Evolutionary conservation across 164 flowering plant genomes (phyloP).

Genomic region (Euptelea pleiosperma): DNA sequence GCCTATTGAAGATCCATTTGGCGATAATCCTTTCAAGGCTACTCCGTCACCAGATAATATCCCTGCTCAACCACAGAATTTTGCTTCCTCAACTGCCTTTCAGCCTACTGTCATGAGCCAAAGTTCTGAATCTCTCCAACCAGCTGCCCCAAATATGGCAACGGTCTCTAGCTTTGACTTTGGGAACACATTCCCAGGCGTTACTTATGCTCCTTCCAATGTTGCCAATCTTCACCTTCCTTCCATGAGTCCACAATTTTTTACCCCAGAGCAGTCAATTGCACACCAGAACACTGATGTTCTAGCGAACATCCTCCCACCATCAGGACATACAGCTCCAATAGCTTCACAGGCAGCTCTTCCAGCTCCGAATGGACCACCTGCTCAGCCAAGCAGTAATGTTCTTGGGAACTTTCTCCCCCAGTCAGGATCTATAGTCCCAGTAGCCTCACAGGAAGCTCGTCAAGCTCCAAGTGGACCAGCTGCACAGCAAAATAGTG

Average conservation of each 20-base stretch:
- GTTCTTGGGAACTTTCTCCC: conserved; percentile 19
- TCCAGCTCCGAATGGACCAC: conserved; percentile 28
- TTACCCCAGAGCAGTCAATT: conserved; percentile 35
- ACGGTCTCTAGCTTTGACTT: conserved; percentile 32
- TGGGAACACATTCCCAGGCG: conserved; percentile 46
- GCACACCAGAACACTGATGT: conserved; percentile 49
- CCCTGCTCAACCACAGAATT: conserved; percentile 31
- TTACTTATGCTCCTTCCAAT: conserved; percentile 29
- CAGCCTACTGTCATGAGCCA: conserved; percentile 28
- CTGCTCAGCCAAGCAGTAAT: conserved; percentile 20
- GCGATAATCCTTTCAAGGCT: conserved; percentile 88
- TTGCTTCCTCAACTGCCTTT: conserved; percentile 29
- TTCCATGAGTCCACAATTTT: conserved; percentile 34
- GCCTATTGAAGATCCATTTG: conserved; percentile 89
- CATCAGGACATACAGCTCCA: conserved; percentile 41
- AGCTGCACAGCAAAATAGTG: conserved; percentile 21
- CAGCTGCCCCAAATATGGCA: conserved; percentile 26
- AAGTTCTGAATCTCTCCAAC: conserved; percentile 27
- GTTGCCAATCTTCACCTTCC: conserved; percentile 30
- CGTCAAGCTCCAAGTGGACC: conserved; percentile 23
- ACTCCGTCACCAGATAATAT: conserved; percentile 40
- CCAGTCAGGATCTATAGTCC: conserved; percentile 17
- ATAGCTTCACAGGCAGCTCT: conserved; percentile 29
- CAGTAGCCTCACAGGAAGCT: conserved; percentile 17
- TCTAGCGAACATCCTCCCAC: conserved; percentile 79